Evolutionary conservation across 2,329 filamentous ascomycete species (phyloP).

Genomic region (Sarocladiaceae sp.): DNA sequence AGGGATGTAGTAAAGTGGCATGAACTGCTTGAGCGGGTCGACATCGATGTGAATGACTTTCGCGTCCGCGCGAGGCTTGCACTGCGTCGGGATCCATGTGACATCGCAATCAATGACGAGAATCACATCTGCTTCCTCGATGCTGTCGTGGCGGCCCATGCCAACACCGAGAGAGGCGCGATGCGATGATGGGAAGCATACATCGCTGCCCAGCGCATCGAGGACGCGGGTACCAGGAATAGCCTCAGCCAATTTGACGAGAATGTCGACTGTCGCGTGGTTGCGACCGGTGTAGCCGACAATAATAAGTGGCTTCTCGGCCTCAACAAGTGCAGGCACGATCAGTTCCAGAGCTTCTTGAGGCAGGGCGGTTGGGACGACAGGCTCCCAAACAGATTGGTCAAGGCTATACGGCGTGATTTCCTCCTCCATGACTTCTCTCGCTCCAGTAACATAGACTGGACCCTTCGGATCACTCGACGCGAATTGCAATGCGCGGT

Average conservation of each 20-base stretch:
- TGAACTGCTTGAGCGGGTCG: conserved; percentile 60
- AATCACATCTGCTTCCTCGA: conserved; percentile 73
- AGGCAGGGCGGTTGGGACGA: conserved; percentile 41
- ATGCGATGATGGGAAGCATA: conserved; percentile 69
- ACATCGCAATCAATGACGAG: conserved; percentile 81
- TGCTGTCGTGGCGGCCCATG: conserved; percentile 65
- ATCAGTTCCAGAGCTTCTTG: conserved; percentile 36
- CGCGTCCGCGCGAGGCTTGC: conserved; percentile 41
- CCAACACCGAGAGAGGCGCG: conserved; percentile 60
- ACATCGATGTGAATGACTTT: conserved; percentile 56
- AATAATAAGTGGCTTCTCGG: conserved; percentile 60
- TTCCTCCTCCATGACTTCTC: conserved; percentile 79
- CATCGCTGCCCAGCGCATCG: conserved; percentile 69
- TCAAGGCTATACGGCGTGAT: conserved; percentile 55
- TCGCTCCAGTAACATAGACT: conserved; percentile 67
- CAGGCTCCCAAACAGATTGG: conserved; percentile 33
- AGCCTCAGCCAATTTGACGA: conserved; percentile 62
- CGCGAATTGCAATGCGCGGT: conserved; percentile 73
- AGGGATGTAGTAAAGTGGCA: conserved; percentile 64
- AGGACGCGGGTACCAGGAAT: conserved; percentile 63
- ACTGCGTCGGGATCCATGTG: conserved; percentile 77
- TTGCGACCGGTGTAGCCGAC: conserved; percentile 68
- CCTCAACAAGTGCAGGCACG: conserved; percentile 52
- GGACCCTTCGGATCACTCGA: conserved; percentile 69
- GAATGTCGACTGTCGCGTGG: conserved; percentile 48